Base-by-base conservation (phyloP, 2,329 filamentous ascomycete genomes). In the Stagonosporopsis tanaceti region DNA sequence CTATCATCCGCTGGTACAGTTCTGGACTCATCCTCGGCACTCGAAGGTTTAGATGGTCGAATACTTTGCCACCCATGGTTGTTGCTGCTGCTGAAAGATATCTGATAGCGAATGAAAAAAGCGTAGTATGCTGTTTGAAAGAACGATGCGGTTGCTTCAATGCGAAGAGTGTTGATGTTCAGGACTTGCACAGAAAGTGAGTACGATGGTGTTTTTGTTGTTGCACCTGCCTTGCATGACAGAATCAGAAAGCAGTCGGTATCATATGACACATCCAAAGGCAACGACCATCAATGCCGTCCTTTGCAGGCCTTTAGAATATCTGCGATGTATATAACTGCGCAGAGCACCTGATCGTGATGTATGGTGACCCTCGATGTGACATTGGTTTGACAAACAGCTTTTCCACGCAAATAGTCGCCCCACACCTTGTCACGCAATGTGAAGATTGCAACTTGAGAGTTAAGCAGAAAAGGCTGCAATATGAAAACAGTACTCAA, bases 11-110 rank as follows among this genome's bases (percentile, higher is more conserved):
- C 1, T 76, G 50, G 75, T 93, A 94, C 30, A 89, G 74, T 0
- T 73, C 62, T 1, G 78, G 77, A 4, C 80, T 78, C 85, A 94
- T 90, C 17, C 91, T 87, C 3, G 89, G 90, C 0, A 87, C 90
- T 57, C 73, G 64, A 9, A 62, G 24, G 77, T 79, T 27, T 30
- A 61, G 32, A 28, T 62, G 37, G 1, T 64, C 61, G 30, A 76
- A 22, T 72, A 72, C 58, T 60, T 77, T 78, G 17, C 90, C 90
- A 20, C 90, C 90, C 90, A 92, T 92, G 50, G 6, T 20, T 68
- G 6, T 20, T 68, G 46, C 30, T 44, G n/a, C n/a, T 9, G 24
- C 20, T 34, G n/a, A 17, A n/a, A 2, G 1, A 20, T 28, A 7
- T 14, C 15, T 30, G 15, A 41, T 30, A 41, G 38, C 12, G 24